Percentiles rank a stretch among this genome's conserved stretches.
Conservation (phyloP, 192 early-diverging fungal genomes). For the Haplosporangium gracile region DNA sequence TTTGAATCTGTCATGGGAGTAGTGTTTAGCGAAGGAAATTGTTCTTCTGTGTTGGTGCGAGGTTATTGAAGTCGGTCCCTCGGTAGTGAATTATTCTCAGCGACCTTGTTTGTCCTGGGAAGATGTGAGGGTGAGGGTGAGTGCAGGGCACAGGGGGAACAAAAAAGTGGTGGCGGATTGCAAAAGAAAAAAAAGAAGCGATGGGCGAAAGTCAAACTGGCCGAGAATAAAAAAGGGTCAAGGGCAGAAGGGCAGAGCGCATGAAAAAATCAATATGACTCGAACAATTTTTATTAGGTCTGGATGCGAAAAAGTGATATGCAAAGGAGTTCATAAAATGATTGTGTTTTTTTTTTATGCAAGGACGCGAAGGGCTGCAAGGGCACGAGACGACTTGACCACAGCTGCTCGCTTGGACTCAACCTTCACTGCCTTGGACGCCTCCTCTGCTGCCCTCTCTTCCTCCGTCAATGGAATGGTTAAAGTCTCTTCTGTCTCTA, state of each 20-base stretch:
- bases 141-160: background rate
- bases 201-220: background rate
- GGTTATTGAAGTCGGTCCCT: background rate
- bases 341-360: conserved; percentile 15
- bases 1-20: background rate
- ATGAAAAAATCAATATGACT: background rate
- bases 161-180: background rate
- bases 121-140: background rate
- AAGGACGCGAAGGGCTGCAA: conserved; percentile 40
- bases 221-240: background rate
- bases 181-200: background rate
- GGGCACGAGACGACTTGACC: conserved; percentile 41
- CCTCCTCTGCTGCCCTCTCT: conserved; percentile 46
- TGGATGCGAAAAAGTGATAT: conserved; percentile 4
- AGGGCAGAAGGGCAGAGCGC: no score
- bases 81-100: background rate
- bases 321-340: background rate
- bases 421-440: conserved; percentile 27
- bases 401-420: conserved; percentile 40
- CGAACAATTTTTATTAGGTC: background rate
- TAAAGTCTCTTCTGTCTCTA: conserved; percentile 17
- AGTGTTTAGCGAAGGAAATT: background rate
- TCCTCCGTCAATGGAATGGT: conserved; percentile 51
- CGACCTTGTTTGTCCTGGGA: background rate
- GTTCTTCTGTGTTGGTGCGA: background rate